phyloP scores from a whole-genome alignment of 345 rosid species.

The Salix brachista region DNA sequence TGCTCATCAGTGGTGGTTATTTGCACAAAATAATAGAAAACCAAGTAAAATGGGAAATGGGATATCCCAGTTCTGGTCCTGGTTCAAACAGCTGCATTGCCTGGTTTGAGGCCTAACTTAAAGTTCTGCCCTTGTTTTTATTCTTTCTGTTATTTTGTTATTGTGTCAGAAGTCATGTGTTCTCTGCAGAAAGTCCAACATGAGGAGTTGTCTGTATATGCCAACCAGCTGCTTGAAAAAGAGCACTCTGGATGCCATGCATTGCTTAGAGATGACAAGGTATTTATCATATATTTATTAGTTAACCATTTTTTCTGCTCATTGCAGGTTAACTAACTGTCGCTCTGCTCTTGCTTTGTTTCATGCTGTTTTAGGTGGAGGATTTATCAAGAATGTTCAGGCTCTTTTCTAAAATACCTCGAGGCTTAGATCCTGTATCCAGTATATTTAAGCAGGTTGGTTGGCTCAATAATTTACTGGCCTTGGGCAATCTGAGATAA shows the following conservation, averaged over 20 bases:
- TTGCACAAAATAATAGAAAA: neutral
- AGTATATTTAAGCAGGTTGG: slow-evolving; percentile 36
- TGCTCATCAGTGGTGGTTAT: neutral
- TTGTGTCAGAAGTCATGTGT: neutral
- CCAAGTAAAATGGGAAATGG: neutral
- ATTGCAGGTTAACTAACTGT: neutral
- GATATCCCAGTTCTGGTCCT: neutral
- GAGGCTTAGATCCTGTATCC: slow-evolving; percentile 37
- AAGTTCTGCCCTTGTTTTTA: neutral
- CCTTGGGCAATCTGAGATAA: neutral
- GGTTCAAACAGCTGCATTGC: neutral
- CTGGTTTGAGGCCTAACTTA: neutral
- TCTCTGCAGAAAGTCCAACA: slow-evolving; percentile 34
- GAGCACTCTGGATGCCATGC: slow-evolving; percentile 42
- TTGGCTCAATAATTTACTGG: neutral
- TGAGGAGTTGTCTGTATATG: slow-evolving; percentile 27
- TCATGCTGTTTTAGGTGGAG: slow-evolving; percentile 26
- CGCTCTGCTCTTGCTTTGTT: neutral
- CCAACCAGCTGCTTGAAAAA: slow-evolving; percentile 37
- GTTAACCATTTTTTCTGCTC: neutral
- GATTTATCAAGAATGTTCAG: slow-evolving; percentile 40
- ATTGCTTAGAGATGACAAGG: slow-evolving; percentile 39
- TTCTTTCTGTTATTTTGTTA: neutral
- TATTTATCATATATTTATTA: neutral
- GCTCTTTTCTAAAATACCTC: slow-evolving; percentile 30